A percentile compares a stretch with the other conserved stretches of the same genome.
Evolutionary conservation across 1,284 basidiomycete species (phyloP).

Genomic region (Ustilago tritici): DNA sequence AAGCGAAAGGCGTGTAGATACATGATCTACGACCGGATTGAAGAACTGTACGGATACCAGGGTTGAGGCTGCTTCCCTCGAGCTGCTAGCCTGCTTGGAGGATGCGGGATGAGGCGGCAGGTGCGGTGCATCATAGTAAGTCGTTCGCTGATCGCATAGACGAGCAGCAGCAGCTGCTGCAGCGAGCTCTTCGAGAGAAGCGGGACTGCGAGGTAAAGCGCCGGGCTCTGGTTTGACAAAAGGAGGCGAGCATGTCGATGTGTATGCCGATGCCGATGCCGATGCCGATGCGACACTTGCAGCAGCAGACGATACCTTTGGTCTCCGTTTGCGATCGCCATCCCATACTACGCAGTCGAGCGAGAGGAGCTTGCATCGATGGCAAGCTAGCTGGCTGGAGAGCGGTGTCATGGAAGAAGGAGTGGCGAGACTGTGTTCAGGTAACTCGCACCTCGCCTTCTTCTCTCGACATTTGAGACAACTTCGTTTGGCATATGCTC

Average conservation of each 20-base stretch:
- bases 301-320: conserved; percentile 18
- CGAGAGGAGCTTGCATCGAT: conserved; percentile 50
- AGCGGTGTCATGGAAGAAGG: conserved; percentile 50
- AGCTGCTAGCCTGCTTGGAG: conserved; percentile 30
- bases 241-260: background rate
- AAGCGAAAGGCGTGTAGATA: conserved; percentile 12
- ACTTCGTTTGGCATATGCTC: conserved; percentile 56
- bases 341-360: conserved; percentile 60
- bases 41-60: conserved; percentile 52
- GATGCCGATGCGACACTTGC: background rate
- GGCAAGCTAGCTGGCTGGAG: conserved; percentile 35
- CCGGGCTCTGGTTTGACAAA: conserved; percentile 22
- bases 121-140: conserved; percentile 24
- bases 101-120: conserved; percentile 26
- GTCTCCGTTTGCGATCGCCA: conserved; percentile 54
- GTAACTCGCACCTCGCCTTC: conserved; percentile 55
- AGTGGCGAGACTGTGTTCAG: conserved; percentile 40
- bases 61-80: conserved; percentile 33
- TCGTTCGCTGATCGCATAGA: conserved; percentile 36
- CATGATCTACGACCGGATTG: conserved; percentile 30
- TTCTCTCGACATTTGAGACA: conserved; percentile 58
- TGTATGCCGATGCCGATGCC: background rate
- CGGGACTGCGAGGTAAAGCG: conserved; percentile 34
- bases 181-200: conserved; percentile 47
- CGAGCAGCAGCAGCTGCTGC: conserved; percentile 35